phyloP scores from a whole-genome alignment of 2,329 filamentous ascomycete species.

The Neopestalotiopsis sp. region DNA sequence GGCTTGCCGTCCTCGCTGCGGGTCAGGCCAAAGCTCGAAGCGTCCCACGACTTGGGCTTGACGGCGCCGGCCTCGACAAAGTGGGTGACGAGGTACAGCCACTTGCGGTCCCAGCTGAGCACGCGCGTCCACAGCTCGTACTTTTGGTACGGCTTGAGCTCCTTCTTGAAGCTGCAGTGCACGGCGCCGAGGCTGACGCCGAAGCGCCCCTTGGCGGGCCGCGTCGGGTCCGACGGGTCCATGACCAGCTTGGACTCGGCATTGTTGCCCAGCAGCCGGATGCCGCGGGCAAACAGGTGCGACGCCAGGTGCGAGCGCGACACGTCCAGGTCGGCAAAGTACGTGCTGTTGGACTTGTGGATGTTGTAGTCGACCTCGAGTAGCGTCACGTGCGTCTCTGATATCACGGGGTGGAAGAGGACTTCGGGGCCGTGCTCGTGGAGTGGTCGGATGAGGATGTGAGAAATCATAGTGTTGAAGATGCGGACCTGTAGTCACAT shows the following conservation, averaged over 20 bases:
- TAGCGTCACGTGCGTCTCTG: constrained; percentile 69
- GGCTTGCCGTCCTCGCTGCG: constrained; percentile 42
- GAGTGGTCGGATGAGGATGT: constrained; percentile 56
- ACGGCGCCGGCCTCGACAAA: constrained; percentile 70
- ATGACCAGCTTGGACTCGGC: constrained; percentile 54
- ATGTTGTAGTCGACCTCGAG: constrained; percentile 87
- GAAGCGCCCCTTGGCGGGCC: constrained; percentile 58
- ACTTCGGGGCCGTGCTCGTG: constrained; percentile 62
- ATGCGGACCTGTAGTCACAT: constrained; percentile 55
- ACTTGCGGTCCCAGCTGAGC: constrained; percentile 80
- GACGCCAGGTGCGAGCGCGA: constrained; percentile 82
- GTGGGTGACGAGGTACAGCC: constrained; percentile 78
- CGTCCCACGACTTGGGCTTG: constrained; percentile 59
- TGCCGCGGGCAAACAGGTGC: constrained; percentile 66
- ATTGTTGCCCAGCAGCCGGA: constrained; percentile 58
- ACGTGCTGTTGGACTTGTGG: constrained; percentile 84
- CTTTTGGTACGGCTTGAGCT: constrained; percentile 71
- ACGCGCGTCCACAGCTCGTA: constrained; percentile 79
- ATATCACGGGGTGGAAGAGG: constrained; percentile 76
- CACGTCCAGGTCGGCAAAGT: constrained; percentile 86
- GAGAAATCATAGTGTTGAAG: constrained; percentile 61
- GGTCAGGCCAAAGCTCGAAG: constrained; percentile 45
- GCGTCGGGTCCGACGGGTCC: constrained; percentile 49
- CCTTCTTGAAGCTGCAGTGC: constrained; percentile 74
- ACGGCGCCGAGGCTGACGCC: constrained; percentile 75